Percentiles rank a stretch among this genome's conserved stretches.
Conservation (phyloP, 2,329 filamentous ascomycete species). For the Curvularia sp. region DNA sequence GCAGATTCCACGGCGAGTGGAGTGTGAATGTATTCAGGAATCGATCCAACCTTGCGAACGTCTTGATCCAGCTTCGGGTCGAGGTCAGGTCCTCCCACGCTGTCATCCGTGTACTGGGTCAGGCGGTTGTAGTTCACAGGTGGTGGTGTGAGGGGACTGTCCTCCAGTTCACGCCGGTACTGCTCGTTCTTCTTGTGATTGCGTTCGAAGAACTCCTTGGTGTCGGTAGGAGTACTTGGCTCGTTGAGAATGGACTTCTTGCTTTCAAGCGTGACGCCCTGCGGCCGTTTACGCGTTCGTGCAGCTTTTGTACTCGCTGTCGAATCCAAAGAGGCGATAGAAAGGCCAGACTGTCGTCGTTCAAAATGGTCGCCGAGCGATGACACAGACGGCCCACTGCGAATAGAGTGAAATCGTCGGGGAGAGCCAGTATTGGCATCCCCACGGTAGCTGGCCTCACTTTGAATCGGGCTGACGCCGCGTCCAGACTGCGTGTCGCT, state of each 20-base stretch:
- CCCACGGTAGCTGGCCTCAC: constrained; percentile 77
- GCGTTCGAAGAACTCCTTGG: constrained; percentile 59
- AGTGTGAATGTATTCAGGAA: constrained; percentile 77
- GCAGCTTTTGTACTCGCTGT: constrained; percentile 65
- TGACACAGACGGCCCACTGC: constrained; percentile 59
- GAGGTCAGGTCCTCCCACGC: constrained; percentile 56
- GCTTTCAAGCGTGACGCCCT: constrained; percentile 61
- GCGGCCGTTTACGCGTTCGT: constrained; percentile 60
- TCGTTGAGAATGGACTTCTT: constrained; percentile 56
- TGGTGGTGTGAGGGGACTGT: constrained; percentile 54
- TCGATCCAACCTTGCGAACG: constrained; percentile 73
- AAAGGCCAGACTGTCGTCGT: constrained; percentile 61
- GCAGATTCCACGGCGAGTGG: constrained; percentile 81
- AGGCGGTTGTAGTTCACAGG: constrained; percentile 60
- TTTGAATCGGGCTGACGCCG: constrained; percentile 86
- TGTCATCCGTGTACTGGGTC: constrained; percentile 63
- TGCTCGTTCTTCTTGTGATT: constrained; percentile 67
- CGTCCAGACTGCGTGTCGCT: constrained; percentile 55
- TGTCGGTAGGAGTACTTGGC: constrained; percentile 47
- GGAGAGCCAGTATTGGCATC: constrained; percentile 45
- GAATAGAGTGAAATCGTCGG: constrained; percentile 57
- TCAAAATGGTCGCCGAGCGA: constrained; percentile 66
- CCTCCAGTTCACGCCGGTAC: constrained; percentile 56
- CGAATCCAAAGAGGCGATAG: constrained; percentile 65
- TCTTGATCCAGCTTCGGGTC: constrained; percentile 68